Percentiles rank a stretch among this genome's conserved stretches.
These are phyloP conservation scores for Adansonia rubrostipa DNA, from an alignment of 441 rosid species.

Conservation along the genomic window DNA sequence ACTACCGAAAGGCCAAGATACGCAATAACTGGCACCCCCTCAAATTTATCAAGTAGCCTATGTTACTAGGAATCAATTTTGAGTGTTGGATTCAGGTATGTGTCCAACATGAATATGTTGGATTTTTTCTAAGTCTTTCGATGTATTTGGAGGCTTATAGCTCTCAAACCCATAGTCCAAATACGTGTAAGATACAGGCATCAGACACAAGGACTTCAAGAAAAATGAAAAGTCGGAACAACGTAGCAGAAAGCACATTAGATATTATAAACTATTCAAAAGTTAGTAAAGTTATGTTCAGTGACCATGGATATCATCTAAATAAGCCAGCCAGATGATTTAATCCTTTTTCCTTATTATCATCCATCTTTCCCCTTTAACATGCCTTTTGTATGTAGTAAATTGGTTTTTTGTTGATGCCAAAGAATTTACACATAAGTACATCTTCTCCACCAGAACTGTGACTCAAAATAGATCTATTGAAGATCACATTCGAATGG, in stretches of 20 bases:
- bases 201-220: too few relatives aligned
- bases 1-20: neutral
- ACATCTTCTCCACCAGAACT: neutral
- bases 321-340: neutral
- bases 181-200: too few relatives aligned
- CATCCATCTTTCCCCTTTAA: neutral
- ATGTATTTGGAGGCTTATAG: too few relatives aligned
- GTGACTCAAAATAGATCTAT: neutral
- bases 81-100: too few relatives aligned
- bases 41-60: neutral
- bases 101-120: too few relatives aligned
- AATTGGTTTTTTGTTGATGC: neutral
- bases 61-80: too few relatives aligned
- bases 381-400: neutral
- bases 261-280: neutral
- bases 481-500: neutral
- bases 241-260: neutral
- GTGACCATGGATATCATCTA: neutral
- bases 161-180: too few relatives aligned
- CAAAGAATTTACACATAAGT: neutral
- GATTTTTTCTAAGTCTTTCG: too few relatives aligned
- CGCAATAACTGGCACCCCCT: neutral
- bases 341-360: neutral
- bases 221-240: too few relatives aligned
- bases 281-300: neutral